A percentile compares a stretch with the other conserved stretches of the same genome.
Conservation (phyloP, 345 rosid genomes). For the Zanthoxylum bungeanum region DNA sequence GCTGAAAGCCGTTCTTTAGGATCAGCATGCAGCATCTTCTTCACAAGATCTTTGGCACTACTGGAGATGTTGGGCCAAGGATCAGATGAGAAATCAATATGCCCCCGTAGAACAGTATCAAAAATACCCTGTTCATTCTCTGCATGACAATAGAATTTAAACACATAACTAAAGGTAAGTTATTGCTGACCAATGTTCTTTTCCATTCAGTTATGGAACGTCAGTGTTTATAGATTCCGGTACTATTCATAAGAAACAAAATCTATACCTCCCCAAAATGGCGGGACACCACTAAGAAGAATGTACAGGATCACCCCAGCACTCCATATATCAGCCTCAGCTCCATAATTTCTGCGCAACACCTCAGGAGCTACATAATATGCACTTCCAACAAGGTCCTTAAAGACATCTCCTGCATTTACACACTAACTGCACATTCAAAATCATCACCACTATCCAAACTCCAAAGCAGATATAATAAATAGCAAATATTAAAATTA, state of each 20-base stretch:
- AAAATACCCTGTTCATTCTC: slow-evolving; percentile 80
- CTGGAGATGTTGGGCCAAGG: slow-evolving; percentile 85
- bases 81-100: slow-evolving; percentile 71
- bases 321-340: slow-evolving; percentile 95
- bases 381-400: slow-evolving; percentile 96
- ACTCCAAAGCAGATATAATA: not conserved
- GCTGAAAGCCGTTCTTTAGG: slow-evolving; percentile 81
- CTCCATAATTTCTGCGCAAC: slow-evolving; percentile 68
- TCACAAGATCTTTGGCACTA: slow-evolving; percentile 90
- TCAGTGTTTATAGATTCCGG: not conserved
- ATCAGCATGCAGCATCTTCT: slow-evolving; percentile 71
- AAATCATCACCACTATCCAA: slow-evolving; percentile 9
- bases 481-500: too few species aligned
- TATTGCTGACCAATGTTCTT: not conserved
- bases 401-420: slow-evolving; percentile 68
- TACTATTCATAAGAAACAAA: not conserved
- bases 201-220: not conserved
- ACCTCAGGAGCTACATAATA: slow-evolving; percentile 98
- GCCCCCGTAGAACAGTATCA: slow-evolving; percentile 63
- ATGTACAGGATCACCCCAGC: slow-evolving; percentile 89
- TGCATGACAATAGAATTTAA: slow-evolving; percentile 28
- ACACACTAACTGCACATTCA: slow-evolving; percentile 13
- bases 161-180: not conserved
- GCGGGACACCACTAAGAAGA: slow-evolving; percentile 91
- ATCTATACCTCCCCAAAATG: slow-evolving; percentile 88